Conservation (phyloP, 2,329 filamentous ascomycete genomes). For the Huntiella savannae region DNA sequence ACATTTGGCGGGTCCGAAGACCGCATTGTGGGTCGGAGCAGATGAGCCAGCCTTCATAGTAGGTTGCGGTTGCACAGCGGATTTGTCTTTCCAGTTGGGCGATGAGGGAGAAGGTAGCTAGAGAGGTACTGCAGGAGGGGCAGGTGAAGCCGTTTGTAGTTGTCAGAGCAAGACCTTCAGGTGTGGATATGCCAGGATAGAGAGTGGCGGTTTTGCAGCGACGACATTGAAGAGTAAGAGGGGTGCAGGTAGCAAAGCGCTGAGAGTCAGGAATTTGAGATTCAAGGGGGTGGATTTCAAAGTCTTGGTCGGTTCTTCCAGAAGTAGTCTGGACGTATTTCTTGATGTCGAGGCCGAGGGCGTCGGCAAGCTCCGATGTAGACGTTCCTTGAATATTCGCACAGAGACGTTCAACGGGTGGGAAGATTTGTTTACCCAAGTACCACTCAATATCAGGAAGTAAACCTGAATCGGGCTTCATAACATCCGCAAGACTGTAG, state of each 20-base stretch:
- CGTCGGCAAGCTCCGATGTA: slow-evolving; percentile 73
- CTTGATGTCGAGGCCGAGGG: slow-evolving; percentile 73
- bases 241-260: slow-evolving; percentile 65
- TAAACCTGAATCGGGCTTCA: slow-evolving; percentile 56
- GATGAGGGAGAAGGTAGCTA: slow-evolving; percentile 55
- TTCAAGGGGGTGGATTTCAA: slow-evolving; percentile 77
- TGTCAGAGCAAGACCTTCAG: slow-evolving; percentile 34
- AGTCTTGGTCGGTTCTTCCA: slow-evolving; percentile 25
- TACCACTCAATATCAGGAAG: slow-evolving; percentile 94
- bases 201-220: slow-evolving; percentile 51
- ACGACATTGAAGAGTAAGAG: slow-evolving; percentile 63
- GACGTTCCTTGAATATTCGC: slow-evolving; percentile 91
- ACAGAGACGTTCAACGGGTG: slow-evolving; percentile 90
- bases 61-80: slow-evolving; percentile 55
- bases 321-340: slow-evolving; percentile 47
- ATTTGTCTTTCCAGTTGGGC: slow-evolving; percentile 78
- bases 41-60: slow-evolving; percentile 82
- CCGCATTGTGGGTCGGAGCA: slow-evolving; percentile 82
- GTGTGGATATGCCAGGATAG: slow-evolving; percentile 54
- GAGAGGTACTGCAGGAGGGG: slow-evolving; percentile 41
- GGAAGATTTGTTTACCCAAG: slow-evolving; percentile 93
- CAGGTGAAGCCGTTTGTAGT: slow-evolving; percentile 62
- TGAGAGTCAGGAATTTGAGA: slow-evolving; percentile 84
- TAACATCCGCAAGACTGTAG: slow-evolving; percentile 66
- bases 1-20: slow-evolving; percentile 75